These are phyloP conservation scores for Monosporascus sp. DNA, from an alignment of 2,329 filamentous ascomycete genomes.

Conservation along the genomic window DNA sequence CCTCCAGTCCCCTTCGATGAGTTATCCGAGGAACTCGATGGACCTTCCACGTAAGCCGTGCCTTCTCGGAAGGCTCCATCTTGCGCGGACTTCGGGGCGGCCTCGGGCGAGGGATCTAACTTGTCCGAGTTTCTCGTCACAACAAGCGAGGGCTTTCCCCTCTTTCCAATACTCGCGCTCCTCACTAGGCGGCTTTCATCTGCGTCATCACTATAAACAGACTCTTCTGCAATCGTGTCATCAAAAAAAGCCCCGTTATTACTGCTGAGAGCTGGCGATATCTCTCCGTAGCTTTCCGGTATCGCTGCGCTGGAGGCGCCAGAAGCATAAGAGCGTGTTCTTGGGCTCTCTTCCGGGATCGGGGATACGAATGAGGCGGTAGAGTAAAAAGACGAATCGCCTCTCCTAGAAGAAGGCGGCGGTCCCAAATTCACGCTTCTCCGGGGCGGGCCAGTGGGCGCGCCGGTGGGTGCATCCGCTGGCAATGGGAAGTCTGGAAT, in stretches of 20 bases:
- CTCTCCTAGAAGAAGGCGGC: conserved; percentile 55
- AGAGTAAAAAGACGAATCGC: conserved; percentile 61
- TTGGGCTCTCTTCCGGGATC: conserved; percentile 66
- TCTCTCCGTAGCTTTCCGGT: conserved; percentile 60
- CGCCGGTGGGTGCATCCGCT: conserved; percentile 19
- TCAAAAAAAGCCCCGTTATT: conserved; percentile 47
- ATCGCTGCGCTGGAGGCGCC: conserved; percentile 70
- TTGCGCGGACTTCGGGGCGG: conserved; percentile 34
- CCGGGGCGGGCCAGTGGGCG: conserved; percentile 31
- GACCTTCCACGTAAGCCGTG: conserved; percentile 43
- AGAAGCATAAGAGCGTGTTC: conserved; percentile 55
- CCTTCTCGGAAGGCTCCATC: conserved; percentile 35
- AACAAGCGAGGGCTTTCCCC: conserved; percentile 53
- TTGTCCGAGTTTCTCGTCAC: conserved; percentile 34
- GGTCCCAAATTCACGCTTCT: conserved; percentile 53
- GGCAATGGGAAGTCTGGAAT: conserved; percentile 57
- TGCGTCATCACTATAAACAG: conserved; percentile 40
- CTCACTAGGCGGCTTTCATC: conserved; percentile 56
- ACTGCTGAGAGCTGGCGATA: conserved; percentile 42
- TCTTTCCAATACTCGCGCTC: conserved; percentile 57
- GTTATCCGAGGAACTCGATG: conserved; percentile 42
- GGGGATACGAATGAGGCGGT: conserved; percentile 65
- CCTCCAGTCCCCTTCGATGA: conserved; percentile 19
- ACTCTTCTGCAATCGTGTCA: conserved; percentile 44
- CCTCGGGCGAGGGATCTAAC: conserved; percentile 24